Evolutionary conservation across 495 filamentous ascomycete species (phyloP).

Genomic region (Penicillium maclennaniae): DNA sequence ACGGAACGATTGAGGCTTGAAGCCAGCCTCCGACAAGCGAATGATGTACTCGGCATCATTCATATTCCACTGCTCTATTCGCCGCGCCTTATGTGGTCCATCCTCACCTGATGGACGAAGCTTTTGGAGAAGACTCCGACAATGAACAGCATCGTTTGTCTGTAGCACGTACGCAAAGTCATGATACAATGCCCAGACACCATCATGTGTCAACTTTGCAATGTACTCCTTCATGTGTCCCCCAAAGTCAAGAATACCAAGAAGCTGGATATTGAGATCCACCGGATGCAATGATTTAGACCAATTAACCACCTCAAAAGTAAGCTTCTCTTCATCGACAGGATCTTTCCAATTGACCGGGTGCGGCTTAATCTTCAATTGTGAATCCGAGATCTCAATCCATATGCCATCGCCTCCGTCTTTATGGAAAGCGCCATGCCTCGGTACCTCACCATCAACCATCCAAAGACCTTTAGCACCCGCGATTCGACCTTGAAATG

Average conservation of each 20-base stretch:
- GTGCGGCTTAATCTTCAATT: slow-evolving; percentile 72
- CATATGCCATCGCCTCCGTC: slow-evolving; percentile 47
- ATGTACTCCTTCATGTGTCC: slow-evolving; percentile 57
- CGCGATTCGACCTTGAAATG: slow-evolving; percentile 77
- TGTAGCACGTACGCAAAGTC: slow-evolving; percentile 59
- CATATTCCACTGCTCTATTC: slow-evolving; percentile 35
- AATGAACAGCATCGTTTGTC: slow-evolving; percentile 30
- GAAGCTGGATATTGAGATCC: slow-evolving; percentile 70
- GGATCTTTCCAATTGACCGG: slow-evolving; percentile 36
- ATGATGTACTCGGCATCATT: slow-evolving; percentile 35
- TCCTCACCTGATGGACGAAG: slow-evolving; percentile 28
- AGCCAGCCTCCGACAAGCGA: slow-evolving; percentile 54
- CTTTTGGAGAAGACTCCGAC: slow-evolving; percentile 38
- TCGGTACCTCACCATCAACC: slow-evolving; percentile 48
- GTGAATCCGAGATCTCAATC: slow-evolving; percentile 77
- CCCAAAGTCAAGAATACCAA: slow-evolving; percentile 70
- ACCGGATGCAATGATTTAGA: slow-evolving; percentile 60
- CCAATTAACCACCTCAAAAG: slow-evolving; percentile 68
- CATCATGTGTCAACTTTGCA: slow-evolving; percentile 52
- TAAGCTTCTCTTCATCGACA: slow-evolving; percentile 50
- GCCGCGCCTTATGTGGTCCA: slow-evolving; percentile 17
- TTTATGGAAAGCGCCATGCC: slow-evolving; percentile 5
- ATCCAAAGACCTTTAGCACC: slow-evolving; percentile 91
- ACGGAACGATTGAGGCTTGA: slow-evolving; percentile 54
- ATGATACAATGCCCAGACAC: slow-evolving; percentile 44